A percentile compares a stretch with the other conserved stretches of the same genome.
Evolutionary conservation across 2,329 filamentous ascomycete genomes (phyloP).

Genomic region (Alternaria dauci): DNA sequence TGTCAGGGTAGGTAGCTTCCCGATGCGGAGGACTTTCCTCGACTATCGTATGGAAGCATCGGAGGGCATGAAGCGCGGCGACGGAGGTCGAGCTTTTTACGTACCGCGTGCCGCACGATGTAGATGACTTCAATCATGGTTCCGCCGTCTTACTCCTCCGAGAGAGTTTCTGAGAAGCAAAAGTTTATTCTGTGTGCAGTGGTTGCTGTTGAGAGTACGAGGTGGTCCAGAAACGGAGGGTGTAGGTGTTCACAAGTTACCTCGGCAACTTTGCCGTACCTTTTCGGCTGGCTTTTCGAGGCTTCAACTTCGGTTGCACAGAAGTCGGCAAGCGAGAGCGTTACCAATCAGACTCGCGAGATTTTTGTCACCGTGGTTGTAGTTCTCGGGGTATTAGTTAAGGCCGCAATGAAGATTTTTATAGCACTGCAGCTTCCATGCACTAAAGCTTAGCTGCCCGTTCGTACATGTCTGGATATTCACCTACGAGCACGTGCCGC

Average conservation of each 20-base stretch:
- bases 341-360: background rate
- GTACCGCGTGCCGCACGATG: slow-evolving; percentile 60
- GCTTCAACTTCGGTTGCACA: background rate
- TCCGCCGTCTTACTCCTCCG: background rate
- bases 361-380: background rate
- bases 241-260: slow-evolving; percentile 7
- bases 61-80: slow-evolving; percentile 13
- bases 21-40: slow-evolving; percentile 19
- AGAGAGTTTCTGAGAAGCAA: slow-evolving; percentile 1
- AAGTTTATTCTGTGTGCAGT: slow-evolving; percentile 14
- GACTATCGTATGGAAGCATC: slow-evolving; percentile 16
- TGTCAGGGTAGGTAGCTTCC: slow-evolving; percentile 7
- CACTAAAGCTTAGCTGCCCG: background rate
- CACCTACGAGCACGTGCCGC: background rate
- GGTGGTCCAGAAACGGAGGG: slow-evolving; percentile 4
- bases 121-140: slow-evolving; percentile 59
- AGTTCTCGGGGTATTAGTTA: background rate
- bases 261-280: slow-evolving; percentile 21
- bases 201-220: slow-evolving; percentile 19
- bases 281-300: slow-evolving; percentile 3
- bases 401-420: background rate
- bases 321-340: background rate
- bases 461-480: background rate
- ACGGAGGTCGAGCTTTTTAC: slow-evolving; percentile 39
- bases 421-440: background rate